Evolutionary conservation across 2,329 filamentous ascomycete species (phyloP).

Genomic region (Falciphora oryzae): DNA sequence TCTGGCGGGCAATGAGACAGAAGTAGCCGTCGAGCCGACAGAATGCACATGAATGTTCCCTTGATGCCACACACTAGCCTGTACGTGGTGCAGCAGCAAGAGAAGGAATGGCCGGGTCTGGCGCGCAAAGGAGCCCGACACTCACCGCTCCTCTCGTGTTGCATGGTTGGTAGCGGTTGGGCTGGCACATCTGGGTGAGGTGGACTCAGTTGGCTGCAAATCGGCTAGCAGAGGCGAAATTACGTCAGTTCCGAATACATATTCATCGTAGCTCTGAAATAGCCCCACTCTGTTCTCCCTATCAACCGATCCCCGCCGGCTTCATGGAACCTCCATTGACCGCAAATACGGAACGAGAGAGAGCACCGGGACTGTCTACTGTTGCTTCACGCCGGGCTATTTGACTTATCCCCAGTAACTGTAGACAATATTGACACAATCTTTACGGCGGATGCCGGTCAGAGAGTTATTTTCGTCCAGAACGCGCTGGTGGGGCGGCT

Average conservation of each 20-base stretch:
- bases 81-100: neutral
- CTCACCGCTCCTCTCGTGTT: neutral
- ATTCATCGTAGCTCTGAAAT: neutral
- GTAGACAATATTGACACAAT: neutral
- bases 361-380: neutral
- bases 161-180: constrained; percentile 1
- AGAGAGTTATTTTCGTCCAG: neutral
- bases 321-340: neutral
- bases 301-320: neutral
- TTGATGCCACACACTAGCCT: neutral
- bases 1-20: neutral
- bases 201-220: neutral
- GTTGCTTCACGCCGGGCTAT: neutral
- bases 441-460: neutral
- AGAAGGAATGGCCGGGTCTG: neutral
- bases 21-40: neutral
- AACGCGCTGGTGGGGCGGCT: neutral
- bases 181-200: neutral
- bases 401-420: neutral
- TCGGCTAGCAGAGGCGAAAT: neutral
- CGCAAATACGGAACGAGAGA: neutral
- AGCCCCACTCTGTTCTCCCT: neutral
- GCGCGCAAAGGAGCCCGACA: neutral
- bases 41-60: neutral
- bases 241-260: neutral